These are phyloP conservation scores for Rhododendron ovatum DNA, from an alignment of 148 eudicot species.

Conservation along the genomic window DNA sequence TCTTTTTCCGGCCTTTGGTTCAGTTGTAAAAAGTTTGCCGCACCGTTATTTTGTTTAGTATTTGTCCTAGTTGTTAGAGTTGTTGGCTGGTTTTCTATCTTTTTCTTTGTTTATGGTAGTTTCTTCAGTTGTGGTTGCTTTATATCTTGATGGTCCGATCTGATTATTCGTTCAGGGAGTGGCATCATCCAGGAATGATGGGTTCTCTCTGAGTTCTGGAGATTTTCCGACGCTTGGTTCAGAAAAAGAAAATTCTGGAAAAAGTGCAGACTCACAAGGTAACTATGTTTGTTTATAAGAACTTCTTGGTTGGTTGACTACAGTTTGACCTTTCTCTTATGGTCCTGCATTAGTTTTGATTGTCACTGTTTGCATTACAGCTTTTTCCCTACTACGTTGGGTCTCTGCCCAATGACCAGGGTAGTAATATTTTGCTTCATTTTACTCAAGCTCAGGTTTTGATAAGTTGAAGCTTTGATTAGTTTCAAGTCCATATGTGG, in stretches of 20 bases:
- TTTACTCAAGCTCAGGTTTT: not conserved
- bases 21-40: not conserved
- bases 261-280: constrained; percentile 55
- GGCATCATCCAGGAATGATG: constrained; percentile 38
- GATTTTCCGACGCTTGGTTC: constrained; percentile 96
- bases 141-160: constrained; percentile 7
- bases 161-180: constrained; percentile 46
- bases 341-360: not conserved
- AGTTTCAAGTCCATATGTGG: not conserved
- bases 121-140: not conserved
- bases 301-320: not conserved
- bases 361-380: not conserved
- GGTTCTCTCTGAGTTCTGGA: constrained; percentile 78
- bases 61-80: not conserved
- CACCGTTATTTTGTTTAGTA: not conserved
- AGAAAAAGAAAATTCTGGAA: constrained; percentile 58
- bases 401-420: not conserved
- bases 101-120: not conserved
- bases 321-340: not conserved
- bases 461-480: not conserved
- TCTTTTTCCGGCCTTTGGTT: not conserved
- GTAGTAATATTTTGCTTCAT: not conserved
- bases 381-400: not conserved
- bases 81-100: not conserved
- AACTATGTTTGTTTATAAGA: constrained; percentile 10